These are phyloP conservation scores for Yamadazyma takamatsuzukensis DNA, from an alignment of 805 yeast genomes.

Conservation along the genomic window DNA sequence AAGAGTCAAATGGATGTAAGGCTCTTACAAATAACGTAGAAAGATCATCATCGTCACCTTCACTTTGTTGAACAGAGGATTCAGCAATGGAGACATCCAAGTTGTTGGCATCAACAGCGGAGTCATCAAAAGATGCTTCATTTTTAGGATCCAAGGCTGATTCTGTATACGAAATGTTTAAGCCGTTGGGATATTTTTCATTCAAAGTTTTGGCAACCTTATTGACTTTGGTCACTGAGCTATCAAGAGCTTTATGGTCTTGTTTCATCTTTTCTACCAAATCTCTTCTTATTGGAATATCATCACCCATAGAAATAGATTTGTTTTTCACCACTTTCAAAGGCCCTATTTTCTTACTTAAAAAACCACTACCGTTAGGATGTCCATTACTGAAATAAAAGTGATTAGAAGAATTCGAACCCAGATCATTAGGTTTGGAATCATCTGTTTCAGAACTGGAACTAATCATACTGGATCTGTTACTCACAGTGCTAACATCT, in stretches of 20 bases:
- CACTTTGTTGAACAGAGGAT: too few species aligned
- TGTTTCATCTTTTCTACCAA: constrained; percentile 15
- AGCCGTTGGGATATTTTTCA: constrained; percentile 17
- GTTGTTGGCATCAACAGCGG: neutral
- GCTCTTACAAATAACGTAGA: constrained; percentile 56
- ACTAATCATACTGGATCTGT: constrained; percentile 22
- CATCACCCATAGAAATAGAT: constrained; percentile 11
- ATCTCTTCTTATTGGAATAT: constrained; percentile 27
- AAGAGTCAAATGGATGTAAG: constrained; percentile 54
- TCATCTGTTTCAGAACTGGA: too few species aligned
- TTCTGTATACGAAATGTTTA: constrained; percentile 18
- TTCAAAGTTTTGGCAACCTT: constrained; percentile 4
- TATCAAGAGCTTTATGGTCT: constrained; percentile 4
- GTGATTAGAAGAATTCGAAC: constrained; percentile 2
- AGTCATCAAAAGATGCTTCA: neutral
- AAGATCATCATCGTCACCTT: constrained; percentile 39
- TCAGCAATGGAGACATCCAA: neutral
- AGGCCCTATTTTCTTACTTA: constrained; percentile 15
- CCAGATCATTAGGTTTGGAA: constrained; percentile 1
- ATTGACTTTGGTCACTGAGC: constrained; percentile 3
- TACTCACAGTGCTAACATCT: constrained; percentile 21
- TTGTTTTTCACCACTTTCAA: constrained; percentile 13
- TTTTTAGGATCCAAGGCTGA: neutral
- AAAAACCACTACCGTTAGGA: neutral
- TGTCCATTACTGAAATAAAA: constrained; percentile 5